Percentiles rank a stretch among this genome's conserved stretches.
Evolutionary conservation across 2,329 filamentous ascomycete species (phyloP).

Genomic region (Exophiala calicioides): DNA sequence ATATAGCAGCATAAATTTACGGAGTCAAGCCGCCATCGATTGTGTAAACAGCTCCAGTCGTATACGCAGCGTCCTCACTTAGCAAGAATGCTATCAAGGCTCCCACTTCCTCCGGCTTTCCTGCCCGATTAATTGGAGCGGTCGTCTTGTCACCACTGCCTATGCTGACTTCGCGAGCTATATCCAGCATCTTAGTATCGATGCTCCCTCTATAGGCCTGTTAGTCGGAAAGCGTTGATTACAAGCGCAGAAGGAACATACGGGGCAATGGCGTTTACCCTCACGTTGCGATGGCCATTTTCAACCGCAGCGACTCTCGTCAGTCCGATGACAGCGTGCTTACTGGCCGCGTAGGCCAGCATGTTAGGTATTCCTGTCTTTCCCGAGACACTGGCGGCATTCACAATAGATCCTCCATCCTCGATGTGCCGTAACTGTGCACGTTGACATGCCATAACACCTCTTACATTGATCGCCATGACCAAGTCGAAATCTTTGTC

Average conservation of each 20-base stretch:
- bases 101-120: slow-evolving; percentile 37
- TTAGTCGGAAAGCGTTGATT: slow-evolving; percentile 23
- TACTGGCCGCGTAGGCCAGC: slow-evolving; percentile 45
- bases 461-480: slow-evolving; percentile 23
- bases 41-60: slow-evolving; percentile 48
- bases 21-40: slow-evolving; percentile 47
- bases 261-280: slow-evolving; percentile 37
- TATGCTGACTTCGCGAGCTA: slow-evolving; percentile 2
- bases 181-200: slow-evolving; percentile 10
- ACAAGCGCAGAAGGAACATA: slow-evolving; percentile 35
- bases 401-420: slow-evolving; percentile 9
- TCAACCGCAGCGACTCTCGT: slow-evolving; percentile 43
- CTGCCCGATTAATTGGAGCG: slow-evolving; percentile 14
- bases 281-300: slow-evolving; percentile 34
- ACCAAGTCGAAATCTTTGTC: no score
- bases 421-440: slow-evolving; percentile 5
- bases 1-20: no score
- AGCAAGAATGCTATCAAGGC: slow-evolving; percentile 50
- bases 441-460: slow-evolving; percentile 34
- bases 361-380: slow-evolving; percentile 29
- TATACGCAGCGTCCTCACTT: slow-evolving; percentile 49
- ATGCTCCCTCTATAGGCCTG: slow-evolving; percentile 39
- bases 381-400: slow-evolving; percentile 4
- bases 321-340: slow-evolving; percentile 47
- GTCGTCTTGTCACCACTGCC: not conserved